Percentiles rank a stretch among this genome's conserved stretches.
phyloP scores from a whole-genome alignment of 2,329 filamentous ascomycete genomes.

The Sphaerulina vaccinii region DNA sequence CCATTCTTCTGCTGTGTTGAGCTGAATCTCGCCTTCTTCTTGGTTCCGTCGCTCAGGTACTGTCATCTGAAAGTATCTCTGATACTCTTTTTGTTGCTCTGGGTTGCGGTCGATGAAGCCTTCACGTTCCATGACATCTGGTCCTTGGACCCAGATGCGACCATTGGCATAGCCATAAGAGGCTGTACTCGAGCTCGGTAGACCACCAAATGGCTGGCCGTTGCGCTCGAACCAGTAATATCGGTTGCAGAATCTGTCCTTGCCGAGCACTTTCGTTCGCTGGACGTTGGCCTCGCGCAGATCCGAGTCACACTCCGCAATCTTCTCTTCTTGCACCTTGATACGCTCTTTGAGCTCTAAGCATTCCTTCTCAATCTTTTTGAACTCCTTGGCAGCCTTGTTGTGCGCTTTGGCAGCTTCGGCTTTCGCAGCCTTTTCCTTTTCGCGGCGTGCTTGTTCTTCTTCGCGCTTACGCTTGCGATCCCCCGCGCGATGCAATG shows the following conservation, averaged over 20 bases:
- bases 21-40: conserved; percentile 80
- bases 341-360: conserved; percentile 81
- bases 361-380: conserved; percentile 83
- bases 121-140: conserved; percentile 80
- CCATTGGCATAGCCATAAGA: conserved; percentile 88
- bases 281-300: conserved; percentile 91
- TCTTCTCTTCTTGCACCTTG: conserved; percentile 78
- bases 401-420: conserved; percentile 63
- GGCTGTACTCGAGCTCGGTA: conserved; percentile 84
- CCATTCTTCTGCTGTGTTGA: conserved; percentile 79
- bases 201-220: conserved; percentile 90
- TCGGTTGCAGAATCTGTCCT: conserved; percentile 95
- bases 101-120: conserved; percentile 78
- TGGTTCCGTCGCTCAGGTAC: conserved; percentile 78
- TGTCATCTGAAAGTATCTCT: conserved; percentile 73
- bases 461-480: conserved; percentile 52
- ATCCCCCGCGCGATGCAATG: conserved; percentile 58
- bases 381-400: conserved; percentile 79
- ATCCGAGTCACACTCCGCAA: conserved; percentile 83
- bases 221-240: conserved; percentile 99
- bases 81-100: conserved; percentile 73
- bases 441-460: conserved; percentile 65
- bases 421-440: conserved; percentile 61
- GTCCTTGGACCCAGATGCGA: conserved; percentile 93
- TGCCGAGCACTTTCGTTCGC: conserved; percentile 82